These are phyloP conservation scores for Panicum virgatum DNA, from an alignment of 202 grass and related monocot species.

Conservation along the genomic window DNA sequence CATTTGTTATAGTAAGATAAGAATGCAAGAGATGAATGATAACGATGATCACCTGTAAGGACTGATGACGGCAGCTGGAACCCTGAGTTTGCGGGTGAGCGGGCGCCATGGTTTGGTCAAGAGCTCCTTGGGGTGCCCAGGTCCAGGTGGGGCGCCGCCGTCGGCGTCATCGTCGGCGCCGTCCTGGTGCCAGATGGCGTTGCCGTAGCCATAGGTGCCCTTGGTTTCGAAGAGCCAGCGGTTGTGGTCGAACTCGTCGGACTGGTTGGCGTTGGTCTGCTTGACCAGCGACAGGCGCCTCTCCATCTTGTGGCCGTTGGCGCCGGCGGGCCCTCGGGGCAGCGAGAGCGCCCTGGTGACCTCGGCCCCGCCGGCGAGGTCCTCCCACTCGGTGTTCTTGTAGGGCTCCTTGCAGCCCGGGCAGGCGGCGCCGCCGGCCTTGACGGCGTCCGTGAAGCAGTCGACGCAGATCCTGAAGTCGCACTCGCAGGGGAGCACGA, in stretches of 20 bases:
- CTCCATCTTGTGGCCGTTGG: conserved; percentile 54
- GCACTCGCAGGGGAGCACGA: conserved; percentile 81
- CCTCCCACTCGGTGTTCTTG: conserved; percentile 79
- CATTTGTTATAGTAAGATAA: background rate
- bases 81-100: conserved; percentile 87
- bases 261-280: conserved; percentile 28
- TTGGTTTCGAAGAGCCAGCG: conserved; percentile 99
- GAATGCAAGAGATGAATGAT: background rate
- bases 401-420: conserved; percentile 91
- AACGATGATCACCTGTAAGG: conserved; percentile 67
- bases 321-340: conserved; percentile 17
- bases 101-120: conserved; percentile 89
- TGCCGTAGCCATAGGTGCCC: conserved; percentile 96
- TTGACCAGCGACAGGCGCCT: conserved; percentile 67
- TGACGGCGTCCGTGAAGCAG: conserved; percentile 92
- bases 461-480: conserved; percentile 89
- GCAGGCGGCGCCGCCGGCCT: conserved; percentile 55
- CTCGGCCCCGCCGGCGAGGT: conserved; percentile 36
- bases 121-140: conserved; percentile 76
- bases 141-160: conserved; percentile 24
- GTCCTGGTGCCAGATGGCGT: conserved; percentile 92
- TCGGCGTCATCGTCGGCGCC: conserved; percentile 45
- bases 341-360: conserved; percentile 63
- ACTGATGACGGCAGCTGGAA: conserved; percentile 85
- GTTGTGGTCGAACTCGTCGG: conserved; percentile 90